Conservation (phyloP, 805 yeast species). For the Dipodascopsis uninucleata region DNA sequence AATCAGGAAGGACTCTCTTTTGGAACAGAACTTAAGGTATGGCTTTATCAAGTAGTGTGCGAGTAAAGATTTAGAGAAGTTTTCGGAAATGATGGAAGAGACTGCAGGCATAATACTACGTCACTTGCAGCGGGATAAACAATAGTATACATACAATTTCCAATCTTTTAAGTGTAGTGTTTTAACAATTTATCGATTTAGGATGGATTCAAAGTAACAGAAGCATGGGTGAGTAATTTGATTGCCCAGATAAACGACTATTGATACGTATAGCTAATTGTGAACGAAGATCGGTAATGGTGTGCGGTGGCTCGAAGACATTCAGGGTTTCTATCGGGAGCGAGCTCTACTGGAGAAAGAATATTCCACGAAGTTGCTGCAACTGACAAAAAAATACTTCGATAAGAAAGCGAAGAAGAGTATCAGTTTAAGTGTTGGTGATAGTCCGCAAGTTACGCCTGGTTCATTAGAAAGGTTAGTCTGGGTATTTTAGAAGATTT, state of each 20-base stretch:
- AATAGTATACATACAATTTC: too few relatives aligned
- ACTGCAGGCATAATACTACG: neutral
- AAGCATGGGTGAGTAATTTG: constrained; percentile 60
- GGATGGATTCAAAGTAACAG: constrained; percentile 74
- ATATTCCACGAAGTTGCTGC: constrained; percentile 63
- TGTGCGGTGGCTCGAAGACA: constrained; percentile 67
- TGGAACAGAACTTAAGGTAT: constrained; percentile 36
- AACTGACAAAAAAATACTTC: constrained; percentile 63
- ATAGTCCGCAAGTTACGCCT: constrained; percentile 84
- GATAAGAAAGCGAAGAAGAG: constrained; percentile 69
- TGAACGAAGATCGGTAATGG: constrained; percentile 49
- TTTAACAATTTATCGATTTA: constrained; percentile 33
- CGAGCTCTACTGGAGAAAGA: constrained; percentile 80
- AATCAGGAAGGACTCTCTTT: constrained; percentile 25
- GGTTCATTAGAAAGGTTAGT: constrained; percentile 69
- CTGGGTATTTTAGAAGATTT: neutral
- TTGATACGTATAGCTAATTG: neutral
- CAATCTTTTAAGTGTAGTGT: too few relatives aligned
- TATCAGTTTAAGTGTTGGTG: constrained; percentile 79
- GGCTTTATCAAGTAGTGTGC: constrained; percentile 2
- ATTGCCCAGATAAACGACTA: neutral
- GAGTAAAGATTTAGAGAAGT: too few relatives aligned
- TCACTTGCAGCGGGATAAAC: too few relatives aligned
- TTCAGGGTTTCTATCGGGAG: constrained; percentile 80
- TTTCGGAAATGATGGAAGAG: too few relatives aligned